Base-by-base conservation (phyloP, 2,329 filamentous ascomycete species). In the Exophiala sp. region DNA sequence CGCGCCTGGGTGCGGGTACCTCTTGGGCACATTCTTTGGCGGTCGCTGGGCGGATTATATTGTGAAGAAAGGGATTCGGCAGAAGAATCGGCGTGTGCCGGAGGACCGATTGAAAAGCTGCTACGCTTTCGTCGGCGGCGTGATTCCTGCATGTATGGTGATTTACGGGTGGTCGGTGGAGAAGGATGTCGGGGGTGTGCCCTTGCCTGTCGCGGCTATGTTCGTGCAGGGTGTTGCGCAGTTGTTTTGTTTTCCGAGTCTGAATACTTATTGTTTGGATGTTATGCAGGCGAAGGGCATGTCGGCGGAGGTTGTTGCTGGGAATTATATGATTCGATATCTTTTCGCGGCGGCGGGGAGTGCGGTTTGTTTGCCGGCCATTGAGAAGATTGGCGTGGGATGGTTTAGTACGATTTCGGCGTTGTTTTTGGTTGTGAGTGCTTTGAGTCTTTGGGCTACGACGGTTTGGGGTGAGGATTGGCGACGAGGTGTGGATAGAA, bases 241-340 rank as follows among this genome's bases (percentile, higher is more conserved):
- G 68, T 72, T 91, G 5, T 88, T 89, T 65, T 88, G 85, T 63
- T 91, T 90, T 64, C 87, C 87, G 0, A 83, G 80, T 44, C 68
- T 91, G 57, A 91, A 91, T 67, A 88, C 87, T 0, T 91, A 94
- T 70, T 91, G 88, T 66, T 71, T 94, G 38, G 88, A 94, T 67
- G 88, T 92, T 10, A 89, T 91, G 84, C 86, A 86, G 60, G 65
- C 68, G 2, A 67, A 65, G 18, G 77, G 77, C 1, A 75, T 80
- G 29, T 83, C 83, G 40, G 82, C 85, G 3, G 88, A 94, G 65
- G 87, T 92, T 3, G 82, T 89, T 40, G 87, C 88, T 0, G 87
- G 87, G 0, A 94, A 92, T 68, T 94, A 91, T 68, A 83, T 90
- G 64, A 76, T 88, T 47, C 78, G 89, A 5, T 94, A 92, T 68